A percentile compares a stretch with the other conserved stretches of the same genome.
These are phyloP conservation scores for Botrytis medusae DNA, from an alignment of 2,329 filamentous ascomycete species.

Conservation along the genomic window DNA sequence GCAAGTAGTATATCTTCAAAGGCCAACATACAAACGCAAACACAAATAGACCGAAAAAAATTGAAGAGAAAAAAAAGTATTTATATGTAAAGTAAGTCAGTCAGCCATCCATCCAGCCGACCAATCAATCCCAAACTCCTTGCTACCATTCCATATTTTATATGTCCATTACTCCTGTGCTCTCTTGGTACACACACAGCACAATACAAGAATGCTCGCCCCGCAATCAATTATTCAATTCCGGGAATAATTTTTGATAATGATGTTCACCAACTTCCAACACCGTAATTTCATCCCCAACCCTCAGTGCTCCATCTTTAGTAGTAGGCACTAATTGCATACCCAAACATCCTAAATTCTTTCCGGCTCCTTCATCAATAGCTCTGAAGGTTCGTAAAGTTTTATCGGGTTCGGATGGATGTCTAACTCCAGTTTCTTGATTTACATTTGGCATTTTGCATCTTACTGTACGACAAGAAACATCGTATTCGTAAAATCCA, in stretches of 20 bases:
- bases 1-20: neutral
- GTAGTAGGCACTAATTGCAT: slow-evolving; percentile 63
- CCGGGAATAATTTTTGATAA: slow-evolving; percentile 17
- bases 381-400: slow-evolving; percentile 58
- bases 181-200: slow-evolving; percentile 5
- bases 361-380: slow-evolving; percentile 58
- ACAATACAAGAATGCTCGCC: neutral
- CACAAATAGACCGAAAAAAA: neutral
- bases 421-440: slow-evolving; percentile 43
- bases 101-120: neutral
- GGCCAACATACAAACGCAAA: neutral
- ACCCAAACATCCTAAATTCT: slow-evolving; percentile 57
- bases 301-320: slow-evolving; percentile 41
- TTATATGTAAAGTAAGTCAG: slow-evolving; percentile 4
- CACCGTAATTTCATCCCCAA: slow-evolving; percentile 25
- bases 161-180: slow-evolving; percentile 12
- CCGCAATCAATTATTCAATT: slow-evolving; percentile 13
- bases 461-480: slow-evolving; percentile 65
- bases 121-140: slow-evolving; percentile 12
- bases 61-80: slow-evolving; percentile 2
- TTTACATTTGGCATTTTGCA: slow-evolving; percentile 73
- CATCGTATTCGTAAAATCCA: slow-evolving; percentile 54
- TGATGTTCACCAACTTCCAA: slow-evolving; percentile 23
- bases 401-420: slow-evolving; percentile 54
- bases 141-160: slow-evolving; percentile 8